Evolutionary conservation across 2,329 filamentous ascomycete genomes (phyloP).

Genomic region (Trichoderma arundinaceum): DNA sequence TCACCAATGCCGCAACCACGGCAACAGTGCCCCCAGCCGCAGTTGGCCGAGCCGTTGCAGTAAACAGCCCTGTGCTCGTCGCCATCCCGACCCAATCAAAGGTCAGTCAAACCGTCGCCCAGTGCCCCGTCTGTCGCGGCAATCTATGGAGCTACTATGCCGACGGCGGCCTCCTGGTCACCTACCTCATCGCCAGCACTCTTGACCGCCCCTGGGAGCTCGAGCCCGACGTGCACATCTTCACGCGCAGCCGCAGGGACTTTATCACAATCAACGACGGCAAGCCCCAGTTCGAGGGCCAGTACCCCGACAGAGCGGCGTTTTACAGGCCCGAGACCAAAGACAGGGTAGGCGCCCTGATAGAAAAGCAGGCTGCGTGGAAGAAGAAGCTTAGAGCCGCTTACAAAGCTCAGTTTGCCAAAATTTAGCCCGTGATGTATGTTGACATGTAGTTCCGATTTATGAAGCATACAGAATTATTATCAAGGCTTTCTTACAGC

Average conservation of each 20-base stretch:
- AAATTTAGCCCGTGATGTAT: background rate
- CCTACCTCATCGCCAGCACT: constrained; percentile 52
- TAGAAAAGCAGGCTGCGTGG: constrained; percentile 34
- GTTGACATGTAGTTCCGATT: background rate
- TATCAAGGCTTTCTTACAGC: too few relatives aligned
- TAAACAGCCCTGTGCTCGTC: constrained; percentile 34
- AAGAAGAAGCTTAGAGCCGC: constrained; percentile 17
- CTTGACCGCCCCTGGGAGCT: constrained; percentile 48
- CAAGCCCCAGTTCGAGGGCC: constrained; percentile 46
- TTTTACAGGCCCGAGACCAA: constrained; percentile 45
- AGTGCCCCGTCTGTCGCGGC: constrained; percentile 51
- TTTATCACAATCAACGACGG: constrained; percentile 48
- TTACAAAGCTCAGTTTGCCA: constrained; percentile 23
- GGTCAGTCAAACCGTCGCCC: constrained; percentile 48
- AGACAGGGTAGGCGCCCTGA: constrained; percentile 40
- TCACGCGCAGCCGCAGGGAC: constrained; percentile 45
- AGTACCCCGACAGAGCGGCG: constrained; percentile 43
- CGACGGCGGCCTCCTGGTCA: constrained; percentile 40
- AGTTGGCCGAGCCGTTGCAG: background rate
- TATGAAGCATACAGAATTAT: background rate
- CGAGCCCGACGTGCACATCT: constrained; percentile 55
- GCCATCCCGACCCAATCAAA: constrained; percentile 49
- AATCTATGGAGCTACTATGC: constrained; percentile 52
- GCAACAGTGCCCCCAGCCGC: constrained; percentile 1
- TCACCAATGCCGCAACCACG: constrained; percentile 34